A percentile compares a stretch with the other conserved stretches of the same genome.
These are phyloP conservation scores for Oidiodendron maius DNA, from an alignment of 495 filamentous ascomycete genomes.

Conservation along the genomic window DNA sequence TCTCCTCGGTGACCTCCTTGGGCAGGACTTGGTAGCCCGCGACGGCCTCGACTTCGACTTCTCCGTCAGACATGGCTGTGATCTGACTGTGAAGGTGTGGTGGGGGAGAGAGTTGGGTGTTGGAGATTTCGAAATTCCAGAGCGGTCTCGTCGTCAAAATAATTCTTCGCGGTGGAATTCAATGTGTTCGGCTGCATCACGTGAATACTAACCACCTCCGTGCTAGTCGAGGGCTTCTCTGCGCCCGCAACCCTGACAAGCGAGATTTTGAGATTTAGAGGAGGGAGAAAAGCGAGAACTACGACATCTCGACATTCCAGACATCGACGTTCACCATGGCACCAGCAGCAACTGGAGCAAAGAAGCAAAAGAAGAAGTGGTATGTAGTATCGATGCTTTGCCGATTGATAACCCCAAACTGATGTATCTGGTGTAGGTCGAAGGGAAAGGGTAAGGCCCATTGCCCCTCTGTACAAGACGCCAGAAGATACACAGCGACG, in stretches of 20 bases:
- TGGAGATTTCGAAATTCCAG: not conserved
- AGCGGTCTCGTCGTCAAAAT: not conserved
- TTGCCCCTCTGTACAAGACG: not conserved
- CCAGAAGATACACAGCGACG: not conserved
- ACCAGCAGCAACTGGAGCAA: slow-evolving; percentile 78
- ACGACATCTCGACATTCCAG: not conserved
- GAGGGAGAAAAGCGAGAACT: not conserved
- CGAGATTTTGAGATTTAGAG: not conserved
- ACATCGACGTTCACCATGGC: slow-evolving; percentile 36
- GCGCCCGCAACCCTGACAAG: not conserved
- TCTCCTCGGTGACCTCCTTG: slow-evolving; percentile 86
- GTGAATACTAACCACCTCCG: not conserved
- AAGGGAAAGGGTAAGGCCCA: slow-evolving; percentile 87
- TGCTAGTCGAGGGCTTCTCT: not conserved
- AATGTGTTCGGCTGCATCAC: not conserved
- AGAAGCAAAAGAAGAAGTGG: slow-evolving; percentile 90
- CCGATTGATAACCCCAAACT: slow-evolving; percentile 4
- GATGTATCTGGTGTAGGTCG: slow-evolving; percentile 70
- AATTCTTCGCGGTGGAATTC: not conserved
- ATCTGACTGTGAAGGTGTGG: slow-evolving; percentile 15
- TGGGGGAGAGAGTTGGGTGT: slow-evolving; percentile 2
- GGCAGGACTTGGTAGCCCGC: slow-evolving; percentile 76
- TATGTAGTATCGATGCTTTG: not conserved
- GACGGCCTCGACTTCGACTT: slow-evolving; percentile 83
- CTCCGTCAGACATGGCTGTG: slow-evolving; percentile 88